Conservation (phyloP, 805 yeast genomes). For the Saturnispora ahearnii region DNA sequence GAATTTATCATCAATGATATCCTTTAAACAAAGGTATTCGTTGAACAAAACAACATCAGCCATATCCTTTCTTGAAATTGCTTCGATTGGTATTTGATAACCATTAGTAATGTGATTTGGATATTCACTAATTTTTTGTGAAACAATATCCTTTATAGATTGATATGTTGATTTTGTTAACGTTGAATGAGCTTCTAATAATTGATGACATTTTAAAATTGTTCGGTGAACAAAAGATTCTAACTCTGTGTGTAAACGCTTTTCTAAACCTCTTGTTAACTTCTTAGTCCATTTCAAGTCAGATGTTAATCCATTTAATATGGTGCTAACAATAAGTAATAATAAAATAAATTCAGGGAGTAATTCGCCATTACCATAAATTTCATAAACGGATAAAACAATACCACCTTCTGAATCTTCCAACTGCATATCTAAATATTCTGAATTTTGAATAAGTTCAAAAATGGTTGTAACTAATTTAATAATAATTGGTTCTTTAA, state of each 20-base stretch:
- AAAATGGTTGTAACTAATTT: conserved; percentile 30
- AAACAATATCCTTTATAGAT: conserved; percentile 29
- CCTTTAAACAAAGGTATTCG: conserved; percentile 44
- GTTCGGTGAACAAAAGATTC: conserved; percentile 37
- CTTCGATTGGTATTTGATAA: conserved; percentile 14
- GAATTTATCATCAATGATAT: conserved; percentile 23
- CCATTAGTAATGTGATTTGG: conserved; percentile 26
- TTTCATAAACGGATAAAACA: conserved; percentile 53
- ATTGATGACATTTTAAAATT: conserved; percentile 51
- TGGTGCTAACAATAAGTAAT: conserved; percentile 41
- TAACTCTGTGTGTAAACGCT: conserved; percentile 20
- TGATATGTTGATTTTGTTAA: conserved; percentile 29
- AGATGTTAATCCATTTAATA: conserved; percentile 25
- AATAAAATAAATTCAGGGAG: conserved; percentile 49
- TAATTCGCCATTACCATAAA: conserved; percentile 48
- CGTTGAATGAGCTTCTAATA: conserved; percentile 42
- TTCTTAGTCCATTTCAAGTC: conserved; percentile 27
- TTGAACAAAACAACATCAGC: conserved; percentile 48
- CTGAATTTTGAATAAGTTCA: conserved; percentile 29
- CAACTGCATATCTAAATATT: conserved; percentile 26
- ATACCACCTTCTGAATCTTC: conserved; percentile 28
- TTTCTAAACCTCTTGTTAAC: conserved; percentile 17
- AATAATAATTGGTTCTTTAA: conserved; percentile 15
- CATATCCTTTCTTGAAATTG: conserved; percentile 30
- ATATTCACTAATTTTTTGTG: conserved; percentile 36